These are phyloP conservation scores for Ascochyta pisi DNA, from an alignment of 2,329 filamentous ascomycete species.

Conservation along the genomic window DNA sequence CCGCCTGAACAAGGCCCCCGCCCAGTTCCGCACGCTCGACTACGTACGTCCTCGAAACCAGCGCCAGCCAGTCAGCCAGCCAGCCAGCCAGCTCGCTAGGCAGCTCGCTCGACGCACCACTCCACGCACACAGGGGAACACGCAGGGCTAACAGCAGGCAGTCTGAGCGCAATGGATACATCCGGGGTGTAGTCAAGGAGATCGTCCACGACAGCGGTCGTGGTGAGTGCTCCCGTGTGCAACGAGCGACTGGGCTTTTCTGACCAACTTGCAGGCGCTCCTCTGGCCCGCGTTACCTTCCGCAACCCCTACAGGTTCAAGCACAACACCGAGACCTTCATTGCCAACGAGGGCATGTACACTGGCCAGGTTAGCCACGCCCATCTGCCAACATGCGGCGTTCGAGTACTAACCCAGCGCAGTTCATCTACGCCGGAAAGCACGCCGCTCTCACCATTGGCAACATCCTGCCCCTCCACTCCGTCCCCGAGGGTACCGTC, in stretches of 20 bases:
- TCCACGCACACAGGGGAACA: conserved; percentile 4
- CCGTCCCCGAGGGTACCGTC: conserved; percentile 98
- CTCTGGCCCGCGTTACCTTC: conserved; percentile 95
- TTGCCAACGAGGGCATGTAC: conserved; percentile 99
- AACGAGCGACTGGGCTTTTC: conserved; percentile 19
- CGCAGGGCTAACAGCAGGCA: conserved; percentile 48
- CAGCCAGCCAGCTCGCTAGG: not conserved
- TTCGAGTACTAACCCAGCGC: conserved; percentile 15
- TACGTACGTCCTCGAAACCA: conserved; percentile 59
- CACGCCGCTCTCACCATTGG: conserved; percentile 95
- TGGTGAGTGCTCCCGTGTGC: conserved; percentile 63
- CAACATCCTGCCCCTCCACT: conserved; percentile 93
- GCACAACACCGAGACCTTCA: conserved; percentile 98
- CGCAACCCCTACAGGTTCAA: conserved; percentile 98
- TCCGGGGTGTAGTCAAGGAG: conserved; percentile 96
- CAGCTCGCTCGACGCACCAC: not conserved
- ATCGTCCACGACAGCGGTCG: conserved; percentile 99
- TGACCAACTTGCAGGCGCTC: conserved; percentile 59
- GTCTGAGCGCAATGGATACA: conserved; percentile 94
- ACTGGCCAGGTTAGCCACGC: conserved; percentile 73
- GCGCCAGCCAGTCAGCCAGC: not conserved
- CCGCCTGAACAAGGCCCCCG: conserved; percentile 86
- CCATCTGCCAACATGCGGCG: conserved; percentile 12
- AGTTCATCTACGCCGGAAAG: conserved; percentile 99
- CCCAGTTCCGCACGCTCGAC: conserved; percentile 97